Evolutionary conservation across 2,329 filamentous ascomycete species (phyloP), one percentile per base, ranked within the genome.

Genomic region (Parascedosporium putredinis): DNA sequence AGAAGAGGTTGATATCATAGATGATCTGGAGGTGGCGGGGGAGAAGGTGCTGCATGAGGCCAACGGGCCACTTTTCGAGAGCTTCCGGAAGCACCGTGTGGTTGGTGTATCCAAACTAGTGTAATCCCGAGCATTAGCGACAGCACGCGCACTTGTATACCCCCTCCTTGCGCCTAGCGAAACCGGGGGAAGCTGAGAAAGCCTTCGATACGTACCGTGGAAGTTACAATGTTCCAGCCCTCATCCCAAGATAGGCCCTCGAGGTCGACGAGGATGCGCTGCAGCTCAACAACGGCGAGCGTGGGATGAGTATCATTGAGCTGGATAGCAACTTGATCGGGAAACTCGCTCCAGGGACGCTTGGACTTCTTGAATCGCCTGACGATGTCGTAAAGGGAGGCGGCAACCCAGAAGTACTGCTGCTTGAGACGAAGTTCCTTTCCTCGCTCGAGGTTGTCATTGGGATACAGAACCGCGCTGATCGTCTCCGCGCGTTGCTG

Each of bases 321-420:
- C 68, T 98, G 93, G 57, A 98, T 97, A 38, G 93, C 93, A 53
- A 97, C 85, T 64, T 96, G 89, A 46, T 94, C 91, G 42, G 91
- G 77, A 69, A 98, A 98, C 61, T 95, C 86, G 56, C 71, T 83
- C 93, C 93, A 98, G 6, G 84, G 72, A 55, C 91, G 83, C 72
- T 88, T 89, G 16, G 88, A 83, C 78, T 97, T 98, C 76, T 97
- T 98, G 81, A 97, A 98, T 52, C 93, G 84, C 52, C 93, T 86
- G 53, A 98, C 86, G 63, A 98, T 98, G 61, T 98, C 93, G 62
- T 88, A 88, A 3, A 98, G 77, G 14, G 93, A 98, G 14, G 93
- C 93, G 48, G 93, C 90, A 62, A 95, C 95, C 93, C 93, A 98
- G 72, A 98, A 98, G 76, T 98, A 98, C 67, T 98, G 93, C 67